Conservation (phyloP, 192 early-diverging fungal genomes). For the Podila minutissima region DNA sequence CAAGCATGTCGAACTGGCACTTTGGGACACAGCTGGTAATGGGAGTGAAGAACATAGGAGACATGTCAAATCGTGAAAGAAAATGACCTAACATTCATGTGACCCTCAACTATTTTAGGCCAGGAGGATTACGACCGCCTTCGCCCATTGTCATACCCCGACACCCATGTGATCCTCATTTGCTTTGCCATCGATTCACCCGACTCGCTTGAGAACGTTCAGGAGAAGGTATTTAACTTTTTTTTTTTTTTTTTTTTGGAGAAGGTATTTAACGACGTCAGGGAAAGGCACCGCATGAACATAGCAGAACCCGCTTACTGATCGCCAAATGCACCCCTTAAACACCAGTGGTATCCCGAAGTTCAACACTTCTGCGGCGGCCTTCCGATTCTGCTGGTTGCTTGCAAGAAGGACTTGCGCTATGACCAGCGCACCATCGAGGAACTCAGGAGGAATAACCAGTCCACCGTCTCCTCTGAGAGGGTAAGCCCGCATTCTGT, state of each 20-base stretch:
- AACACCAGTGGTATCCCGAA: constrained; percentile 72
- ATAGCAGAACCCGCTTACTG: too few relatives aligned
- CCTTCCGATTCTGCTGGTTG: constrained; percentile 83
- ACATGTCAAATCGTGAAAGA: too few relatives aligned
- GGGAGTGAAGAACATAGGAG: neutral
- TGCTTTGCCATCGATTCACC: constrained; percentile 68
- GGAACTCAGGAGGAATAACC: constrained; percentile 72
- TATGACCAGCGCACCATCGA: constrained; percentile 78
- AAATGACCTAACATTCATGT: too few relatives aligned
- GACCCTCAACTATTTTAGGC: constrained; percentile 45
- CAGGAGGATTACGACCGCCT: constrained; percentile 96
- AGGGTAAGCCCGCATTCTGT: constrained; percentile 55
- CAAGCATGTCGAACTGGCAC: constrained; percentile 67
- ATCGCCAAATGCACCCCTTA: too few relatives aligned
- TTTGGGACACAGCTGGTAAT: constrained; percentile 79
- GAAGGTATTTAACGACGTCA: too few relatives aligned
- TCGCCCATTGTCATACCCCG: constrained; percentile 89
- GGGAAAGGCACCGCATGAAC: too few relatives aligned
- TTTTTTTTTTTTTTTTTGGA: too few relatives aligned
- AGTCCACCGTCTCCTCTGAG: constrained; percentile 73
- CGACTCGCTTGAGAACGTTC: too few relatives aligned
- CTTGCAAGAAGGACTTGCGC: constrained; percentile 85
- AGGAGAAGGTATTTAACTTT: too few relatives aligned
- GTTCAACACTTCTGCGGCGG: constrained; percentile 82
- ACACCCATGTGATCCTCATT: constrained; percentile 89